Conservation (phyloP, 192 early-diverging fungal species). For the Backusella parvicylindrica region DNA sequence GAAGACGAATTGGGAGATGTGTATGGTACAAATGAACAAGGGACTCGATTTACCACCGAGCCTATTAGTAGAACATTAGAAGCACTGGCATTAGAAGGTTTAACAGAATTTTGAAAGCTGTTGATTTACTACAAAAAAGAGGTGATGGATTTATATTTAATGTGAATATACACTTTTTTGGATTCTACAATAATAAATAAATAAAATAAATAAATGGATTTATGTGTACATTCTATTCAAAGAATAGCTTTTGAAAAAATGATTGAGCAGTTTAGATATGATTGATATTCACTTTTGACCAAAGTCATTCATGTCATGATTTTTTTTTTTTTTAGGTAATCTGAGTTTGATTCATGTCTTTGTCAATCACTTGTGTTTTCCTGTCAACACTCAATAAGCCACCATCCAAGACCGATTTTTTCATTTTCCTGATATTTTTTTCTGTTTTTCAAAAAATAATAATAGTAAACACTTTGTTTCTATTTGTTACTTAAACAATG, state of each 20-base stretch:
- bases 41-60: constrained; percentile 13
- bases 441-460: too few relatives aligned
- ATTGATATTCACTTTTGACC: too few relatives aligned
- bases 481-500: not conserved
- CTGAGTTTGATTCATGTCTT: not conserved
- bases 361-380: not conserved
- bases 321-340: too few relatives aligned
- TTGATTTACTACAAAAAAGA: too few relatives aligned
- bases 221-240: too few relatives aligned
- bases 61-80: constrained; percentile 34
- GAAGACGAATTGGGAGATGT: constrained; percentile 22
- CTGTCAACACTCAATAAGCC: not conserved
- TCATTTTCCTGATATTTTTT: not conserved
- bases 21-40: constrained; percentile 11
- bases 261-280: too few relatives aligned
- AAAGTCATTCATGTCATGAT: too few relatives aligned
- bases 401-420: not conserved
- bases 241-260: too few relatives aligned
- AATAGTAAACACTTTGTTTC: too few relatives aligned
- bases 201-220: too few relatives aligned
- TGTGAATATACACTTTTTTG: not conserved
- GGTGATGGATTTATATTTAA: too few relatives aligned
- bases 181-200: too few relatives aligned
- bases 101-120: constrained; percentile 23
- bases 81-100: constrained; percentile 43